Conservation (phyloP, 2,329 filamentous ascomycete genomes). For the Calonectria montana region DNA sequence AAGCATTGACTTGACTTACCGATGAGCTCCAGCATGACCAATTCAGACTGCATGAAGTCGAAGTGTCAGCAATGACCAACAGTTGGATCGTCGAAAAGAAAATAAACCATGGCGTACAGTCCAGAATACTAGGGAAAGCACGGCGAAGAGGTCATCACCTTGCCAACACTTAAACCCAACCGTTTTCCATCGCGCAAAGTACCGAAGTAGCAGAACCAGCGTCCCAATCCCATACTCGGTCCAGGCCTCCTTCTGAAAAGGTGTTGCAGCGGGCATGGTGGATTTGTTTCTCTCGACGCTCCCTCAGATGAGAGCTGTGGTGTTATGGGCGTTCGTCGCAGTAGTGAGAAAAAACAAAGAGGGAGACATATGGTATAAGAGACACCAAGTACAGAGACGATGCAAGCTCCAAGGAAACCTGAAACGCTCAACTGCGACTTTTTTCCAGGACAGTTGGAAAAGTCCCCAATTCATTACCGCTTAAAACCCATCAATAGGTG, state of each 20-base stretch:
- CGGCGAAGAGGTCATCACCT: constrained; percentile 56
- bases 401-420: neutral
- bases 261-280: constrained; percentile 45
- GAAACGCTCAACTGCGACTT: constrained; percentile 9
- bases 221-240: constrained; percentile 55
- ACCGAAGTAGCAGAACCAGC: constrained; percentile 51
- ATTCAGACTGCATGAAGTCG: constrained; percentile 32
- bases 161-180: constrained; percentile 55
- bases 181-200: constrained; percentile 51
- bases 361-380: neutral
- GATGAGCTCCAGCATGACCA: constrained; percentile 49
- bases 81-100: neutral
- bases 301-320: neutral
- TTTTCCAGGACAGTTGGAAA: constrained; percentile 23
- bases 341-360: neutral
- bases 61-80: neutral
- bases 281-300: neutral
- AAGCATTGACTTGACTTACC: constrained; percentile 34
- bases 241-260: constrained; percentile 58
- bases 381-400: neutral
- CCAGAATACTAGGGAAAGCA: constrained; percentile 51
- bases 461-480: constrained; percentile 11
- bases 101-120: constrained; percentile 49
- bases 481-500: constrained; percentile 14
- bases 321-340: neutral